Conservation (phyloP, 495 filamentous ascomycete species). For the Acidiella bohemica region DNA sequence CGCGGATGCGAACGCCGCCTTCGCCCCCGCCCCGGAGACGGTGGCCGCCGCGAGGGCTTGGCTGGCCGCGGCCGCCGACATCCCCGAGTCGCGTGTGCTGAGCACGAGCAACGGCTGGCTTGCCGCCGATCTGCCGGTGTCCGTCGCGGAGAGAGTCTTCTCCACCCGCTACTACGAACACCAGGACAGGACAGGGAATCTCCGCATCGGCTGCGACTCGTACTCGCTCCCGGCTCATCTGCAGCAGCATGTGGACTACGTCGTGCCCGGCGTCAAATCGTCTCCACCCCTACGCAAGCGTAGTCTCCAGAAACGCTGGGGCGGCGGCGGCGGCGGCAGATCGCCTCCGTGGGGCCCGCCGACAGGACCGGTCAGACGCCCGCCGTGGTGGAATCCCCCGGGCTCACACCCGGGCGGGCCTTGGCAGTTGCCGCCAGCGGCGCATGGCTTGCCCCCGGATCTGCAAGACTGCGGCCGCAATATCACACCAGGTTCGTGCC, state of each 20-base stretch:
- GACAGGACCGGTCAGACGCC: neutral
- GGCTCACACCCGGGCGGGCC: neutral
- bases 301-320: neutral
- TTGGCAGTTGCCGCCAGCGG: slow-evolving; percentile 4
- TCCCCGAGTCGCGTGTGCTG: neutral
- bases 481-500: too few species aligned
- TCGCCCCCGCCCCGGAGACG: slow-evolving; percentile 5
- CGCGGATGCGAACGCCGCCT: slow-evolving; percentile 6
- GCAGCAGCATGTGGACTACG: slow-evolving; percentile 10
- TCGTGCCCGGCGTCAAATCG: slow-evolving; percentile 11
- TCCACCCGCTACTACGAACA: slow-evolving; percentile 12
- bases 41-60: slow-evolving; percentile 7
- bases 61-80: slow-evolving; percentile 7
- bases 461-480: slow-evolving; percentile 12
- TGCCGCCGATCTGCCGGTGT: slow-evolving; percentile 4
- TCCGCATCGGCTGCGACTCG: slow-evolving; percentile 7
- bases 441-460: slow-evolving; percentile 5
- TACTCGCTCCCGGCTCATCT: slow-evolving; percentile 14
- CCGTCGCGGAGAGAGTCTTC: slow-evolving; percentile 8
- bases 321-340: too few species aligned
- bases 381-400: neutral
- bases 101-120: slow-evolving; percentile 14
- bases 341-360: neutral
- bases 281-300: slow-evolving; percentile 1
- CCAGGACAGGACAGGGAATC: neutral